These are phyloP conservation scores for Hypoxylon sp. DNA, from an alignment of 2,329 filamentous ascomycete genomes.

Conservation along the genomic window DNA sequence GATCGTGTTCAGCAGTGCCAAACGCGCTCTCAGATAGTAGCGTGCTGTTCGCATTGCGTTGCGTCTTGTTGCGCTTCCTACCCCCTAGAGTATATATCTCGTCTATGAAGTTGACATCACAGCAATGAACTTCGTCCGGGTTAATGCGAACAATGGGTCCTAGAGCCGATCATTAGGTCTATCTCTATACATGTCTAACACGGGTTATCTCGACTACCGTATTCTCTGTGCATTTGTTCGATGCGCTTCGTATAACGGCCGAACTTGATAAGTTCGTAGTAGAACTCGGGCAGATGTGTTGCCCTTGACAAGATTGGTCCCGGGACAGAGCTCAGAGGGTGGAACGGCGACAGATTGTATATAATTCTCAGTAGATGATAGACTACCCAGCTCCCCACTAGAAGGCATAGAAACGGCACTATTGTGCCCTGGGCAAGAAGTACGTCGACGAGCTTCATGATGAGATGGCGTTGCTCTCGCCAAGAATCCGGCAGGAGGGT, in stretches of 20 bases:
- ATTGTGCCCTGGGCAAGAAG: not conserved
- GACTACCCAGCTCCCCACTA: conserved; percentile 41
- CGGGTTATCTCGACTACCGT: conserved; percentile 40
- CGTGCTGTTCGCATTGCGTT: conserved; percentile 31
- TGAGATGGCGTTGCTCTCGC: not conserved
- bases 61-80: conserved; percentile 39
- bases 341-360: conserved; percentile 52
- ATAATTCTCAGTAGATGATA: conserved; percentile 43
- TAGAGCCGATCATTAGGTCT: conserved; percentile 13
- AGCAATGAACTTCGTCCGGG: conserved; percentile 51
- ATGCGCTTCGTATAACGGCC: conserved; percentile 49
- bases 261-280: conserved; percentile 48
- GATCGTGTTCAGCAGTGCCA: conserved; percentile 42
- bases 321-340: conserved; percentile 50
- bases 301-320: conserved; percentile 49
- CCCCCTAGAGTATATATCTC: conserved; percentile 47
- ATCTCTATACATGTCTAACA: not conserved
- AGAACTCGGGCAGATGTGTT: conserved; percentile 50
- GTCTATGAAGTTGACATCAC: conserved; percentile 48
- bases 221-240: conserved; percentile 48
- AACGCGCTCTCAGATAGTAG: conserved; percentile 33
- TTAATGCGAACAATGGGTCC: conserved; percentile 51
- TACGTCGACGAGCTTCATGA: not conserved
- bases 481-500: not conserved
- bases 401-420: not conserved